Percentiles rank a stretch among this genome's conserved stretches.
Evolutionary conservation across 192 early-diverging fungal species (phyloP).

Genomic region (Helicostylum pulchrum): DNA sequence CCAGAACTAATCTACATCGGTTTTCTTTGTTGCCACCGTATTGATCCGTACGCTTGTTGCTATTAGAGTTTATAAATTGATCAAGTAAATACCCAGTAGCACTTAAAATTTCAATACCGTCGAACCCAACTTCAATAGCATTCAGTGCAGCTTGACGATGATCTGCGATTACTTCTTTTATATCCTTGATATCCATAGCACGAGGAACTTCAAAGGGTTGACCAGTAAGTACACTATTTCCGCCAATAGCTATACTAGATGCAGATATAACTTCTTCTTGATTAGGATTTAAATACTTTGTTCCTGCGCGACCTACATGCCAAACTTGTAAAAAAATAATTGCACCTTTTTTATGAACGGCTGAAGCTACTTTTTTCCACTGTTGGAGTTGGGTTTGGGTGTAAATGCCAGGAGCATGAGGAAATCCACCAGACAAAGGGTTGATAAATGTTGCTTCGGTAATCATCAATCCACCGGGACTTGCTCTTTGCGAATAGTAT

Average conservation of each 20-base stretch:
- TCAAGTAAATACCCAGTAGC: slow-evolving; percentile 90
- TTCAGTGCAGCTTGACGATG: slow-evolving; percentile 53
- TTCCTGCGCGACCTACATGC: slow-evolving; percentile 32
- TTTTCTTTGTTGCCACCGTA: slow-evolving; percentile 34
- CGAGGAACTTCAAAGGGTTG: slow-evolving; percentile 20
- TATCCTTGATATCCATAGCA: slow-evolving; percentile 1
- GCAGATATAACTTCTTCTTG: slow-evolving; percentile 13
- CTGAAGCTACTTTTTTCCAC: slow-evolving; percentile 53
- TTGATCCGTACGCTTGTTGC: slow-evolving; percentile 72
- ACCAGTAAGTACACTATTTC: slow-evolving; percentile 7
- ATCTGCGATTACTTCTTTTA: slow-evolving; percentile 10
- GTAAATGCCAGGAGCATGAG: slow-evolving; percentile 33
- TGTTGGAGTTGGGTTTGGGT: slow-evolving; percentile 39
- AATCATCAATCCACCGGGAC: slow-evolving; percentile 20
- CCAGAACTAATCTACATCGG: slow-evolving; percentile 28
- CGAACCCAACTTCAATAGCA: slow-evolving; percentile 79
- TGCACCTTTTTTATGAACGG: slow-evolving; percentile 53
- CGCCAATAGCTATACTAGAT: slow-evolving; percentile 21
- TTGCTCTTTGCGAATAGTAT: slow-evolving; percentile 28
- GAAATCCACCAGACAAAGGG: slow-evolving; percentile 16
- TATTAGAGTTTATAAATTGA: slow-evolving; percentile 74
- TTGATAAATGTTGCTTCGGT: slow-evolving; percentile 25
- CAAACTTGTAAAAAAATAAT: slow-evolving; percentile 57
- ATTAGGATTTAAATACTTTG: not conserved
- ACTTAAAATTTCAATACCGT: slow-evolving; percentile 84